phyloP scores from a whole-genome alignment of 208 protist species.

The Wallacemonas sp. region DNA sequence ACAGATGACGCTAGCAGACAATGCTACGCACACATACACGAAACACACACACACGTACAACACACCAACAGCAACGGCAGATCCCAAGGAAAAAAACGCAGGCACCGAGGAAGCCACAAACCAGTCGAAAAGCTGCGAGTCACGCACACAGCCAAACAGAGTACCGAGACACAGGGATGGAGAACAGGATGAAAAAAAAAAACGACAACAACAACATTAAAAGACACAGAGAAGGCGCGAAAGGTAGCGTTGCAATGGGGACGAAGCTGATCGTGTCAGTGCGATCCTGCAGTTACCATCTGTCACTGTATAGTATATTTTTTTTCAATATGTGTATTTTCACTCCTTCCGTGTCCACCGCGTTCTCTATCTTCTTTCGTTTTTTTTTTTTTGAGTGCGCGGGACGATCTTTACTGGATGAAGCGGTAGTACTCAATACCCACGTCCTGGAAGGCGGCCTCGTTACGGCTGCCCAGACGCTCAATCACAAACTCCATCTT shows the following conservation, averaged over 20 bases:
- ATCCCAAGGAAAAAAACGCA: constrained; percentile 20
- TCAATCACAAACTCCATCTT: constrained; percentile 85
- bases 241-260: background rate
- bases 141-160: too few relatives aligned
- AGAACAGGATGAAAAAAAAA: constrained; percentile 7
- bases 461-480: constrained; percentile 76
- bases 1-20: too few relatives aligned
- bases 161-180: background rate
- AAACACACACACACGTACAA: background rate
- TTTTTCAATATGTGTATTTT: too few relatives aligned
- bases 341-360: too few relatives aligned
- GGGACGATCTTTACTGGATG: constrained; percentile 36
- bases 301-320: too few relatives aligned
- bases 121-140: too few relatives aligned
- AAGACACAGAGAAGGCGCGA: background rate
- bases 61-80: too few relatives aligned
- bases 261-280: constrained; percentile 1
- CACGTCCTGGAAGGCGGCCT: constrained; percentile 87
- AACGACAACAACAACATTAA: constrained; percentile 1
- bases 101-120: background rate
- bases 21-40: background rate
- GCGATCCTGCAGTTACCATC: background rate
- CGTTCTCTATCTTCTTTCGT: constrained; percentile 5
- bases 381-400: background rate
- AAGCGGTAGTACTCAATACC: constrained; percentile 91